Conservation (phyloP, 2,329 filamentous ascomycete species). For the Didymella sp. region DNA sequence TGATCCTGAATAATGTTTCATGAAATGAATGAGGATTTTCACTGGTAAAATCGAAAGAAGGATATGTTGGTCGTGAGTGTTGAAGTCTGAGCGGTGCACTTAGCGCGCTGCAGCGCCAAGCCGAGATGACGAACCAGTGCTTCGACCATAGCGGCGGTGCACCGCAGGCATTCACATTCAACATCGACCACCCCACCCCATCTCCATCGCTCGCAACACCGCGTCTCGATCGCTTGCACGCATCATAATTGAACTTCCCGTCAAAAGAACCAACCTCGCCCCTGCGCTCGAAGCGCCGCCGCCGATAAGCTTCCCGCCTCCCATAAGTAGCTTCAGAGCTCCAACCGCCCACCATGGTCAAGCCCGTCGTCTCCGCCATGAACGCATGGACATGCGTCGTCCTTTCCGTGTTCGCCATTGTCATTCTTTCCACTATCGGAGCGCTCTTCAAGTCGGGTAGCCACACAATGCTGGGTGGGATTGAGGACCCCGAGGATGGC, state of each 20-base stretch:
- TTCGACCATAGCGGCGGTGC: conserved; percentile 15
- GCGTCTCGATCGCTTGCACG: background rate
- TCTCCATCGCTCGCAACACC: conserved; percentile 8
- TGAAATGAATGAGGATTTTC: no score
- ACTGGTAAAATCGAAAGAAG: no score
- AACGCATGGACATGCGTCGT: conserved; percentile 93
- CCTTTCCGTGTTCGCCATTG: conserved; percentile 68
- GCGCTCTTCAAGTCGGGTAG: conserved; percentile 77
- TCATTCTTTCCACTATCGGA: conserved; percentile 70
- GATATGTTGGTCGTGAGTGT: background rate
- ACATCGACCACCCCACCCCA: conserved; percentile 6
- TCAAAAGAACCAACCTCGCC: background rate
- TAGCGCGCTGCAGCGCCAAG: conserved; percentile 5
- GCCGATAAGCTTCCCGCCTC: conserved; percentile 23
- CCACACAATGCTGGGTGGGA: conserved; percentile 81
- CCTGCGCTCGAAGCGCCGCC: conserved; percentile 19
- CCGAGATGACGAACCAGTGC: conserved; percentile 8
- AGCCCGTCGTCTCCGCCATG: conserved; percentile 88
- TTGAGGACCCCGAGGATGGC: conserved; percentile 73
- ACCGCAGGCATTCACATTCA: conserved; percentile 5
- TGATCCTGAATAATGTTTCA: no score
- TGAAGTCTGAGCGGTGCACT: background rate
- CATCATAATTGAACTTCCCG: background rate
- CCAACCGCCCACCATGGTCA: conserved; percentile 75
- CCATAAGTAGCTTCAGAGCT: conserved; percentile 13